Base-by-base conservation (phyloP, 352 stramenopile species). In the Nothophytophthora sp. region DNA sequence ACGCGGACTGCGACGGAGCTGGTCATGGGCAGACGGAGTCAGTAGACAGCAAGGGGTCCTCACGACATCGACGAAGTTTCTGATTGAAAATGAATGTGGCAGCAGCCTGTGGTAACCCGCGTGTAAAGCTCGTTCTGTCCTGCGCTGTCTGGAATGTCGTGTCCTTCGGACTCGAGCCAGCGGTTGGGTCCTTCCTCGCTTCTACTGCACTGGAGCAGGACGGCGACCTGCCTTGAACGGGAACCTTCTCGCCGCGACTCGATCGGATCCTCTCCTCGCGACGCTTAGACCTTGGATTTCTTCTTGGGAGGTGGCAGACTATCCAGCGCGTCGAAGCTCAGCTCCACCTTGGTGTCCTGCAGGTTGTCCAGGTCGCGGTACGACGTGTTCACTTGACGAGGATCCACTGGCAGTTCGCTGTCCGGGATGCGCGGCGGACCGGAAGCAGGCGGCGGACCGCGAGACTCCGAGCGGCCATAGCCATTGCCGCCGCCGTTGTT, bases 341-440 rank as follows among this genome's bases (percentile, higher is more conserved):
- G 53, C 51, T 94, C 81, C 39, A 94, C 83, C 60, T 92, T 90
- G 5, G 81, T 85, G 44, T 92, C 78, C 48, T 90, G 73, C 22
- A 94, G 50, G 34, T 90, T 89, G 67, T 94, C 83, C 50, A 94
- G 55, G 44, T 94, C 83, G 33, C 87, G 81, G 51, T 94, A 94
- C 37, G 79, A 94, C 33, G 81, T 90, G n/a, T 73, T 87, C 18
- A 93, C 61, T 57, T 89, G 78, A 13, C 83, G 83, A 23, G 83
- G 83, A 48, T 93, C 83, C 41, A 91, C 78, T 2, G 83, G 83
- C 20, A 91, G 50, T n/a, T 87, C 72, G 15, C 76, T 63, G 15
- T 91, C 82, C n/a, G 77, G 74, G 16, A 78, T 50, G 27, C 64
- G 76, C 3, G 48, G 51, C 16, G 58, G 55, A 4, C 59, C 59